A percentile compares a stretch with the other conserved stretches of the same genome.
Evolutionary conservation across 805 yeast species (phyloP).

Genomic region (Barnettozyma wickerhamii): DNA sequence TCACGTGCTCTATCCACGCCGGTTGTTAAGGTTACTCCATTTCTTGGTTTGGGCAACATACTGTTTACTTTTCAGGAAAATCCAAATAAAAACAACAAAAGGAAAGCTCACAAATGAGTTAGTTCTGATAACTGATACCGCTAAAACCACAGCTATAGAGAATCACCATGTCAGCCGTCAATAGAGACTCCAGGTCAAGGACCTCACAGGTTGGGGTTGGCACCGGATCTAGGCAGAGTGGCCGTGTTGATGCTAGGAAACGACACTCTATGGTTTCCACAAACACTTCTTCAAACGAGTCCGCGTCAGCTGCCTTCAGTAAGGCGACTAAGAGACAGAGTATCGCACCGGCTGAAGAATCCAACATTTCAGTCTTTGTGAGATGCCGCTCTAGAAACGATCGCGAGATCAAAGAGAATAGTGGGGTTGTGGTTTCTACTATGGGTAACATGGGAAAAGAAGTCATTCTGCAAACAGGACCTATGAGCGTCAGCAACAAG

Average conservation of each 20-base stretch:
- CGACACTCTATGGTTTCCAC: slow-evolving; percentile 9
- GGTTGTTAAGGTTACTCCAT: no score
- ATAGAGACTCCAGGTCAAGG: not conserved
- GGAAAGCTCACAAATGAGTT: no score
- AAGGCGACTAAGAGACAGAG: slow-evolving; percentile 21
- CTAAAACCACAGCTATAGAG: no score
- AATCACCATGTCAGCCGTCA: not conserved
- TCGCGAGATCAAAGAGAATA: slow-evolving; percentile 49
- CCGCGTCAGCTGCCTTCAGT: slow-evolving; percentile 18
- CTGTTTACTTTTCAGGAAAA: not conserved
- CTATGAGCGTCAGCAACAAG: slow-evolving; percentile 32
- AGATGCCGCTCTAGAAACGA: slow-evolving; percentile 54
- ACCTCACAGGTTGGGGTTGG: not conserved
- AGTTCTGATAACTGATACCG: no score
- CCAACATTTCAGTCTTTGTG: slow-evolving; percentile 50
- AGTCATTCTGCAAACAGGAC: slow-evolving; percentile 40
- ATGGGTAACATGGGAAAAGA: slow-evolving; percentile 42
- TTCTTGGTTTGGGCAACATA: no score
- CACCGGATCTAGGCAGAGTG: not conserved
- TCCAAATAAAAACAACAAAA: no score
- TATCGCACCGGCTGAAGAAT: slow-evolving; percentile 17
- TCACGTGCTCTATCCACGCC: no score
- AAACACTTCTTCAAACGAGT: not conserved
- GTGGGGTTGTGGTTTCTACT: slow-evolving; percentile 52
- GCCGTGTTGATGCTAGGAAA: not conserved